Evolutionary conservation across 1,139 yeast genomes (phyloP).

Genomic region (Fermentozyma sake): DNA sequence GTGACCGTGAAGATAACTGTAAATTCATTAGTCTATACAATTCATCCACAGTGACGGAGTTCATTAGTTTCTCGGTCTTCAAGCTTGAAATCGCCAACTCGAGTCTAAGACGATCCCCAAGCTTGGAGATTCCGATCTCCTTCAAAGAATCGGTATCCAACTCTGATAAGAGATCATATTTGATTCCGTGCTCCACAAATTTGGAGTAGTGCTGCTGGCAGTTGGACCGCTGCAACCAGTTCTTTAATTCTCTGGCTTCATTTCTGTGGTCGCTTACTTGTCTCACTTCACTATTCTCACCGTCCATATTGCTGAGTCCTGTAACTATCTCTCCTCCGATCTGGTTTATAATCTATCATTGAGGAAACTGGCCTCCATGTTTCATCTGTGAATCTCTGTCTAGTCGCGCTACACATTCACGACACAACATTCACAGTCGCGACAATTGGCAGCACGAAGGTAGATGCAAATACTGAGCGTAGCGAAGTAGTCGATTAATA

Average conservation of each 20-base stretch:
- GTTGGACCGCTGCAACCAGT: conserved; percentile 32
- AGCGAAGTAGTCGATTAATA: too few species aligned
- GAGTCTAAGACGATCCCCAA: conserved; percentile 78
- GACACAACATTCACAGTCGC: too few species aligned
- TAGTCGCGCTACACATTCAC: too few species aligned
- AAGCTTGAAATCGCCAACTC: conserved; percentile 49
- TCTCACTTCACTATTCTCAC: too few species aligned
- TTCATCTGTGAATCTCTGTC: too few species aligned
- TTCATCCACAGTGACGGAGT: conserved; percentile 28
- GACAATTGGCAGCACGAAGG: too few species aligned
- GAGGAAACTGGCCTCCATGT: too few species aligned
- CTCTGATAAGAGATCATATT: conserved; percentile 55
- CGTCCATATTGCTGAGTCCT: too few species aligned
- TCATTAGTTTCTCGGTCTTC: conserved; percentile 33
- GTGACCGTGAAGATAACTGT: conserved; percentile 6
- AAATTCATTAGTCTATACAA: conserved; percentile 23
- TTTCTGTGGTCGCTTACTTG: conserved; percentile 6
- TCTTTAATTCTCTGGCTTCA: conserved; percentile 22
- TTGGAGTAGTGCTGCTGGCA: conserved; percentile 35
- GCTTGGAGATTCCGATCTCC: conserved; percentile 68
- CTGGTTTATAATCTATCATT: too few species aligned
- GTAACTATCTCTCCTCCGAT: too few species aligned
- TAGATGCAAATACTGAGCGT: too few species aligned
- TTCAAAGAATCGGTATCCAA: conserved; percentile 65
- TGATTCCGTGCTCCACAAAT: conserved; percentile 49